Percentiles rank a stretch among this genome's conserved stretches.
phyloP scores from a whole-genome alignment of 2,329 filamentous ascomycete species.

The Hymenotorrendiella dingleyae region DNA sequence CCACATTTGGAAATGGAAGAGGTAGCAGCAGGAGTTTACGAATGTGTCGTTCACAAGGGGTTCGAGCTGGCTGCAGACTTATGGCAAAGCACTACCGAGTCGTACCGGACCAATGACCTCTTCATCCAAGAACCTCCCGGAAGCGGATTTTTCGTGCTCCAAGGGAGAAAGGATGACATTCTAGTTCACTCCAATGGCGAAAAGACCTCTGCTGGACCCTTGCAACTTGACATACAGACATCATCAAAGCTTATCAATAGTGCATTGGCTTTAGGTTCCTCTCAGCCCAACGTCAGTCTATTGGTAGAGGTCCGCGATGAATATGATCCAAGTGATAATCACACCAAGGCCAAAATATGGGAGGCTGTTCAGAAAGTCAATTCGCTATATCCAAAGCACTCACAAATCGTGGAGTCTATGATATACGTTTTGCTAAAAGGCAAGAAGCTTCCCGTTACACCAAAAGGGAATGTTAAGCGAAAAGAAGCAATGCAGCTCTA shows the following conservation, averaged over 20 bases:
- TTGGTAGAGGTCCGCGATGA: constrained; percentile 24
- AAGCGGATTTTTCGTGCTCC: constrained; percentile 27
- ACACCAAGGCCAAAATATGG: constrained; percentile 14
- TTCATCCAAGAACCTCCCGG: constrained; percentile 29
- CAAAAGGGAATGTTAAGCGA: constrained; percentile 30
- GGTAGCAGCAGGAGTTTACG: constrained; percentile 26
- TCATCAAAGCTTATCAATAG: constrained; percentile 21
- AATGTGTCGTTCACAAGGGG: constrained; percentile 29
- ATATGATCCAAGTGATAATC: constrained; percentile 12
- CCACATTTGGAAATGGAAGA: constrained; percentile 27
- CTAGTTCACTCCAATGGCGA: constrained; percentile 30
- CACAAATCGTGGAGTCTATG: constrained; percentile 26
- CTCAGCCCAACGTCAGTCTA: constrained; percentile 22
- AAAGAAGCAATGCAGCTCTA: constrained; percentile 27
- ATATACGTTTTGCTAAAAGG: constrained; percentile 24
- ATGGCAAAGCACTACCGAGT: constrained; percentile 25
- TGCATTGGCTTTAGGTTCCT: constrained; percentile 24
- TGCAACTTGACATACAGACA: constrained; percentile 27
- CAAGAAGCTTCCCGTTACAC: constrained; percentile 25
- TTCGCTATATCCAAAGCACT: constrained; percentile 18
- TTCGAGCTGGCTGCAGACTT: constrained; percentile 31
- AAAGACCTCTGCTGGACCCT: constrained; percentile 27
- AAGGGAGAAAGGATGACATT: constrained; percentile 31
- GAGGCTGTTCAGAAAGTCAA: constrained; percentile 21
- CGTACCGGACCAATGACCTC: constrained; percentile 29